Base-by-base conservation (phyloP, 2,329 filamentous ascomycete species). In the Hypoxylon rubiginosum region DNA sequence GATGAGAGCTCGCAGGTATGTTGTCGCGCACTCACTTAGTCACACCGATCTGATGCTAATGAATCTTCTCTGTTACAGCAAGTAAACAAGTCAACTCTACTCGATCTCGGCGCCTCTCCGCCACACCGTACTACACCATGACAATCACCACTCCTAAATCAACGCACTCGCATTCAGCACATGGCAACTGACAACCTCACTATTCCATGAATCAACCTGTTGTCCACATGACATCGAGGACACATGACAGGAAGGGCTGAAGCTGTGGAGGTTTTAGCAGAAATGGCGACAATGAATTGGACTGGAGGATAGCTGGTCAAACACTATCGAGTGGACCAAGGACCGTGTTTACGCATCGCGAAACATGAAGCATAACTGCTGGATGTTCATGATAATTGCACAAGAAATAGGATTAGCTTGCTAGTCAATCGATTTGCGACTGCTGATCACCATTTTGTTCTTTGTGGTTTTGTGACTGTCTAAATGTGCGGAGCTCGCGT, bases 1-100 rank as follows among this genome's bases (percentile, higher is more conserved):
- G 95, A 97, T 96, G 87, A 91, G 96, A 84, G 96, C 95, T 80
- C 88, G 96, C 87, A 94, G 91, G 96, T 98, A 89, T 89, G 94
- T 86, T 36, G 85, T 71, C 45, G 62, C 45, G 45, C 49, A 28
- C 32, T 24, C 10, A 24, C 19, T n/a, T 36, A 26, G 9, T 13
- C 32, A 17, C 32, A 2, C 34, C 15, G 45, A 51, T 28, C 6
- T n/a, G 13, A 24, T 59, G 53, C 64, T 71, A n/a, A 71, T 62
- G 26, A 10, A 32, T 39, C 13, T 36, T 24, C 51, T 36, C 52
- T 34, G 43, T 62, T 63, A 72, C 60, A 82, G 80, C 75, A 82
- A 82, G 75, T 82, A 82, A 81, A 82, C 78, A 70, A 73, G 75
- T 80, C 78, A 71, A 73, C 66, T 71, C 76, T 76, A 73, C 76